Base-by-base conservation (phyloP, 768 basidiomycete genomes). In the Amanita rubescens region DNA sequence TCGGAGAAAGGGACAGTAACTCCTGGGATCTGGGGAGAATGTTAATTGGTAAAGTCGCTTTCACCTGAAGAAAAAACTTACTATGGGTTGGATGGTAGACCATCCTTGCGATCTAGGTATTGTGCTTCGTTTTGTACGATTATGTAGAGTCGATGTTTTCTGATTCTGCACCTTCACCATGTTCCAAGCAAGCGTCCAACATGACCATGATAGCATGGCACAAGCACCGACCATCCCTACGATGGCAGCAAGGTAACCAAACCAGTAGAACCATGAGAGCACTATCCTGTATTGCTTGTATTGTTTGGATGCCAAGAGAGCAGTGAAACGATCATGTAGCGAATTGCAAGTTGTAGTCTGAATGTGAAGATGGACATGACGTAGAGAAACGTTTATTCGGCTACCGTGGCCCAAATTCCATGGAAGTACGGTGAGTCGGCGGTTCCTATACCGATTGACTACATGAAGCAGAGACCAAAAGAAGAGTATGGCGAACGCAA, bases 1-100 rank as follows among this genome's bases (percentile, higher is more conserved):
- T 94, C 83, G 22, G 69, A 67, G n/a, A 90, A 60, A 1, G 91
- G 91, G 1, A 88, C 80, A 2, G 89, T 94, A 6, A 91, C 56
- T 1, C 91, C 91, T 19, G 92, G 91, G 34, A 94, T 82, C 90
- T 92, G 58, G 15, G 49, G 19, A 15, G 9, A 57, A 15, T 49
- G 58, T 30, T 3, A n/a, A 55, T 46, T 32, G 59, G 62, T 22
- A 46, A 15, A 15, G n/a, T 1, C 14, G 24, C 17, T 34, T 24
- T 43, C 24, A 19, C 19, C 9, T 12, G 0, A 34, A 19, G 15
- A 17, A 32, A 12, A 17, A n/a, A 66, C 69, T 52, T 49, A 71
- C 74, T 35, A 74, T 67, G 11, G 70, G 71, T 51, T 63, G 60
- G 17, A 70, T 58, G 24, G 56, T 52, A 9, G 46, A 43, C 22